Conservation (phyloP, 805 yeast species). For the Debaryomyces hansenii region DNA sequence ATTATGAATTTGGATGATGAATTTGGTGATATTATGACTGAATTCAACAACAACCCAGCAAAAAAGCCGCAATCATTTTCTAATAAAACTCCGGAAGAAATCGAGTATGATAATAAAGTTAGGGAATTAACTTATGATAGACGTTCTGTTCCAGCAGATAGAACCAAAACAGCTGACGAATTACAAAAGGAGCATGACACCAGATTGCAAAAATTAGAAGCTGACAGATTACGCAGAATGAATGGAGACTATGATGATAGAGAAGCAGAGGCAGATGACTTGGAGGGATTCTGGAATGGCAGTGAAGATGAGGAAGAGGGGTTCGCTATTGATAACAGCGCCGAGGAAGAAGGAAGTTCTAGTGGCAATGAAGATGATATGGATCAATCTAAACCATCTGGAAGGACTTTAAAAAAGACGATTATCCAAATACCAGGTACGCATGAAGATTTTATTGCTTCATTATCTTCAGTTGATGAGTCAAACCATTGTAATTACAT, state of each 20-base stretch:
- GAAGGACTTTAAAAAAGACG: slow-evolving; percentile 4
- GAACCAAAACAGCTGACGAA: slow-evolving; percentile 80
- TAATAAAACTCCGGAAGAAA: slow-evolving; percentile 39
- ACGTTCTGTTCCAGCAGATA: slow-evolving; percentile 77
- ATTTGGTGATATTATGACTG: slow-evolving; percentile 68
- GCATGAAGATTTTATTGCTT: slow-evolving; percentile 28
- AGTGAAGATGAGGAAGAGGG: slow-evolving; percentile 49
- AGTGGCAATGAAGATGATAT: slow-evolving; percentile 12
- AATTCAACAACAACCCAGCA: slow-evolving; percentile 30
- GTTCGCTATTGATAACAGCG: slow-evolving; percentile 33
- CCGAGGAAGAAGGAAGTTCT: slow-evolving; percentile 25
- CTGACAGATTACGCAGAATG: slow-evolving; percentile 72
- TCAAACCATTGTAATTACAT: slow-evolving; percentile 49
- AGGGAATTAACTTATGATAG: slow-evolving; percentile 67
- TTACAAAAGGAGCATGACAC: slow-evolving; percentile 57
- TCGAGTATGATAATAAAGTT: slow-evolving; percentile 65
- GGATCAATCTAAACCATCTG: background rate
- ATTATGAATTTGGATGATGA: slow-evolving; percentile 71
- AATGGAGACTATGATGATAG: slow-evolving; percentile 56
- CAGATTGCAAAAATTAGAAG: slow-evolving; percentile 62
- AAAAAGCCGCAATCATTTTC: slow-evolving; percentile 20
- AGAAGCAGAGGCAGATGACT: slow-evolving; percentile 65
- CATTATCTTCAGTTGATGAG: slow-evolving; percentile 33
- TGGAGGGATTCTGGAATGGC: slow-evolving; percentile 66
- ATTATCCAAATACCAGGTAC: slow-evolving; percentile 30